Base-by-base conservation (phyloP, 345 rosid species). In the Arabis hirsuta region DNA sequence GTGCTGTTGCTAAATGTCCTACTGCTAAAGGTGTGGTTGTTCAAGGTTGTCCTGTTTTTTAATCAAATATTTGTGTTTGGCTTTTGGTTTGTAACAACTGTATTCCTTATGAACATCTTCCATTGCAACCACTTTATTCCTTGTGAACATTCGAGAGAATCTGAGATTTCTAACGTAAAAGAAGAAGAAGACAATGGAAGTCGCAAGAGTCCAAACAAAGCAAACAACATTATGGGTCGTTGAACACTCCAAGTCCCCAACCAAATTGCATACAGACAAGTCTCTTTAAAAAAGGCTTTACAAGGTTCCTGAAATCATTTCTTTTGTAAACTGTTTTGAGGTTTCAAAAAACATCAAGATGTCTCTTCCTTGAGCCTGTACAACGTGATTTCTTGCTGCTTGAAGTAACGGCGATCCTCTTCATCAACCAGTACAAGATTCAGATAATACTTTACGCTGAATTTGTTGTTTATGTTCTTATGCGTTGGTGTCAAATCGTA, bases 381-480 rank as follows among this genome's bases (percentile, higher is more conserved):
- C 47, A 92, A 79, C 11, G 92, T 88, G 50, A 92, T 84, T 74
- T 92, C 98, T 72, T 92, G 96, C 81, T 92, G 96, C 81, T 90
- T 92, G 62, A 92, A 92, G 67, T 92, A 92, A 52, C 96, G 88
- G 11, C 96, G 88, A 71, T 90, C 98, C 80, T 92, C 96, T 81
- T 92, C 98, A 73, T 92, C 98, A 0, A 92, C 95, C 65, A 95
- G 84, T 54, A 95, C 97, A 50, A 95, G 96, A 78, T 95, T 95
- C 88, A 95, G 81, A 78, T 85, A 91, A 61, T 95, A 91, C 79
- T 95, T 95, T 67, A 91, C 97, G 12, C 96, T 95, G 79, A 91
- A 95, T 80, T 95, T 95, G 88, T 95, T 91, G 88, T 95, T 95
- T 34, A 95, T 89, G 81, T 91, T 95, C 76, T 87, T 84, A 76